Base-by-base conservation (phyloP, 2,329 filamentous ascomycete genomes). In the Fusarium beomiforme region DNA sequence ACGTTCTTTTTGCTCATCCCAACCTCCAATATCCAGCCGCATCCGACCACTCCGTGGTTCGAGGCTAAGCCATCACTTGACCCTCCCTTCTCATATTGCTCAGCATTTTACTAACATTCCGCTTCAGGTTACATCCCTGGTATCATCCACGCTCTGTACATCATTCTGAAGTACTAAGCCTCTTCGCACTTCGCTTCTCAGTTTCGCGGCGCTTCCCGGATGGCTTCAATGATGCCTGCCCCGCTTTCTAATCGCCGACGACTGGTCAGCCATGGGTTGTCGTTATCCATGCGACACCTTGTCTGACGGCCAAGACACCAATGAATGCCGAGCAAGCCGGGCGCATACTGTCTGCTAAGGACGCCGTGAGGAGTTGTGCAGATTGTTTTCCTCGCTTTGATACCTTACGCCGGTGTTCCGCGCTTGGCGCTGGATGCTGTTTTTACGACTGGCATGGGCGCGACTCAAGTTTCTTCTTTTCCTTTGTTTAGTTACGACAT, bases 91-190 rank as follows among this genome's bases (percentile, higher is more conserved):
- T 23, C 57, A 37, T 23, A 51, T 58, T 44, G 29, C 42, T 41
- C 49, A 62, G 29, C 65, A 60, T 19, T 62, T 69, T 29, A 67
- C 69, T 72, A 60, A 74, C 66, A 16, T 31, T 47, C 26, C 37
- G 21, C n/a, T 23, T 37, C 56, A 85, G 84, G 84, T 79, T 87
- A 87, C 80, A 88, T 95, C 78, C 92, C 92, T 72, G 93, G 94
- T 82, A 95, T 97, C 85, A 93, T 97, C 82, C 94, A 97, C 86
- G 94, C 94, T 69, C 85, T 97, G 85, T 97, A 96, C 88, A 95
- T 97, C 79, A 96, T 97, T 76, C 87, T 96, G 78, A 96, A 95
- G 84, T 95, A 94, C 81, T 97, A 93, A 77, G 67, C 60, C 51
- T 62, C 49, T 57, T 59, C 56, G 47, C 59, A 63, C 66, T 53